Evolutionary conservation across 257 asterid species (phyloP).

Genomic region (Nicotiana otophora): DNA sequence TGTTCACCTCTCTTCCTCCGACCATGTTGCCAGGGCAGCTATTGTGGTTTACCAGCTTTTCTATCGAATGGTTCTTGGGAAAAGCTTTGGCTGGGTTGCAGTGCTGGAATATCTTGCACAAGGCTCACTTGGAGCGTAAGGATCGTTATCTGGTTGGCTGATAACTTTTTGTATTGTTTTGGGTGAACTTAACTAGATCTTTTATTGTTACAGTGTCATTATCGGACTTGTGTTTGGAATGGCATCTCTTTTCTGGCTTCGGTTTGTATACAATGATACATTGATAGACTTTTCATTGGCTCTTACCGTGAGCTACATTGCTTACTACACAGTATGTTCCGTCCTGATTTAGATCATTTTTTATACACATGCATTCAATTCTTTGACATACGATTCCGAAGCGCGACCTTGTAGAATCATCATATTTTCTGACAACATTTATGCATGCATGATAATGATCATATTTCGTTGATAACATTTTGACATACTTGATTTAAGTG

Average conservation of each 20-base stretch:
- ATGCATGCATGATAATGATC: not conserved
- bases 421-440: not conserved
- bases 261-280: constrained; percentile 15
- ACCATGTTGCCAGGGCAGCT: constrained; percentile 10
- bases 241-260: constrained; percentile 19
- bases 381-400: not conserved
- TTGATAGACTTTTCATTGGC: constrained; percentile 10
- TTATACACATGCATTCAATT: not conserved
- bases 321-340: constrained; percentile 14
- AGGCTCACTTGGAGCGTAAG: constrained; percentile 17
- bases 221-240: constrained; percentile 13
- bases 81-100: not conserved
- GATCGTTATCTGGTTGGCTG: not conserved
- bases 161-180: not conserved
- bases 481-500: not conserved
- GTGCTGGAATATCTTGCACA: constrained; percentile 8
- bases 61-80: constrained; percentile 16
- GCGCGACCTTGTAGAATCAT: not conserved
- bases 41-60: constrained; percentile 18
- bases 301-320: constrained; percentile 15
- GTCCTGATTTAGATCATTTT: not conserved
- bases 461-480: not conserved
- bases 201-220: constrained; percentile 8
- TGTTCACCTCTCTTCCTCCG: not conserved
- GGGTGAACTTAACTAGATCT: not conserved